Conservation (phyloP, 2,329 filamentous ascomycete species). For the Fusarium longipes region DNA sequence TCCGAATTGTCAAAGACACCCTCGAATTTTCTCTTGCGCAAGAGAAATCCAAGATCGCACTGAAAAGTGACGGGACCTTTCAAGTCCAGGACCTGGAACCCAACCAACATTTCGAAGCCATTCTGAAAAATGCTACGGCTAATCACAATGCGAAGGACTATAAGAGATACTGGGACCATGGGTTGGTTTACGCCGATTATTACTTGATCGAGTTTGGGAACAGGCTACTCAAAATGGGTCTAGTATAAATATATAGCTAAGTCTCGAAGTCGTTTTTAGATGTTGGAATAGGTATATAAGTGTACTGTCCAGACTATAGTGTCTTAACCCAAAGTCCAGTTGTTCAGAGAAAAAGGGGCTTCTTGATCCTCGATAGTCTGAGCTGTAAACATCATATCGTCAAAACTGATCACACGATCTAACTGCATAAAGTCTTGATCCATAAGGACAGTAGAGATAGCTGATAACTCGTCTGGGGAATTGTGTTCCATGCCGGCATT, state of each 20-base stretch:
- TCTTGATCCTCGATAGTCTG: conserved; percentile 30
- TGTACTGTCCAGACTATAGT: accelerated
- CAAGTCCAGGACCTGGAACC: conserved; percentile 6
- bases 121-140: conserved; percentile 51
- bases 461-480: conserved; percentile 43
- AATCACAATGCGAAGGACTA: conserved; percentile 50
- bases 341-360: conserved; percentile 6
- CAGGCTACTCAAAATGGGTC: conserved; percentile 28
- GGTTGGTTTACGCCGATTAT: conserved; percentile 63
- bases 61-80: neutral
- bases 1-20: conserved; percentile 48
- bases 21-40: conserved; percentile 44
- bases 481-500: conserved; percentile 7
- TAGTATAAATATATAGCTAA: neutral
- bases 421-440: conserved; percentile 50
- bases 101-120: conserved; percentile 45
- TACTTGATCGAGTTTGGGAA: conserved; percentile 54
- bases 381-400: conserved; percentile 51
- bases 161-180: conserved; percentile 52
- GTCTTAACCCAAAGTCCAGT: conserved; percentile 11
- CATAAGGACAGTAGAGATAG: conserved; percentile 49
- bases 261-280: neutral
- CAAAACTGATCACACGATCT: conserved; percentile 52
- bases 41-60: conserved; percentile 14
- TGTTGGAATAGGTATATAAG: neutral